Evolutionary conservation across 75 land plant species (phyloP), one percentile per base, ranked within the genome.

Genomic region (Sequoia sempervirens): DNA sequence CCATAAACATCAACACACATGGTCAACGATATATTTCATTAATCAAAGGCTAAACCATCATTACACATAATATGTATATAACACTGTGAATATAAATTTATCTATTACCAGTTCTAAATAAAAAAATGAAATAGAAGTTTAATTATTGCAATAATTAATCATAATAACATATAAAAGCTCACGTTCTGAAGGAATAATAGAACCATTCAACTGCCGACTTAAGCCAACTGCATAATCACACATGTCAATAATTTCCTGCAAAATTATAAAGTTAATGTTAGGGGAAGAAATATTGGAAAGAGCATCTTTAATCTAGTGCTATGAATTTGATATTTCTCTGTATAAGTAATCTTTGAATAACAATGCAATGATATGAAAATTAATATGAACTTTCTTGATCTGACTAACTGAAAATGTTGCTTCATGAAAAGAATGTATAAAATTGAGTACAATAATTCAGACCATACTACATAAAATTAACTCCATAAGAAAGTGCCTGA

Each of bases 191-290:
- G 98, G 99, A 45, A 96, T 89, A 46, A 97, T 87, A 64, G 93
- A 96, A 64, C 98, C 99, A 91, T 92, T 97, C 68, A 97, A 81
- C 83, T 97, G 98, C 23, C 98, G 90, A 54, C 99, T 97, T 40
- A 97, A 86, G 30, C 99, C 98, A 85, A 94, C 99, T 80, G 96
- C 95, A 94, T 88, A 97, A 81, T 97, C 99, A 84, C 99, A 97
- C 99, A 97, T 97, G 85, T 97, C 99, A 86, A 97, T 96, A 37
- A 97, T 84, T 89, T 97, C 99, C 99, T 97, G 96, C 76, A 86
- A 85, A 50, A 47, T 52, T 10, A 12, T 53, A 50, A 83, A 13
- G 20, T 26, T 13, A 37, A 54, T 11, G 2, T 76, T 76, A 80
- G 47, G 34, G 40, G 36, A 53, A 47, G 11, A 54, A 36, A 83